Evolutionary conservation across 2,329 filamentous ascomycete species (phyloP).

Genomic region (Beauveria brongniartii): DNA sequence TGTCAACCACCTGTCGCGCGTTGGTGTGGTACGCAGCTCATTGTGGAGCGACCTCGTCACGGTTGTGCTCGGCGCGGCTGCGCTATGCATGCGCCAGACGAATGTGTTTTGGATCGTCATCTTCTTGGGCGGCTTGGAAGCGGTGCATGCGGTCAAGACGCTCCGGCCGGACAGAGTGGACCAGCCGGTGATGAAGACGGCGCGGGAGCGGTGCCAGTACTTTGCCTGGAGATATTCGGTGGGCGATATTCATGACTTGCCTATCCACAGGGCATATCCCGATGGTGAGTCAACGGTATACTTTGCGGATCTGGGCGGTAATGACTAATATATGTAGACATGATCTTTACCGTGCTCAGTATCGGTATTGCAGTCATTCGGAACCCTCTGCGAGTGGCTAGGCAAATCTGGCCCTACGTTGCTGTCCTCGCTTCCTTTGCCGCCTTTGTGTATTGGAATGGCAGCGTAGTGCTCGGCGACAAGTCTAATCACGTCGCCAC

Average conservation of each 20-base stretch:
- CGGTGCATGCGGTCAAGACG: slow-evolving; percentile 41
- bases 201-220: slow-evolving; percentile 28
- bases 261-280: slow-evolving; percentile 37
- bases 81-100: slow-evolving; percentile 80
- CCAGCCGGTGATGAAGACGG: slow-evolving; percentile 23
- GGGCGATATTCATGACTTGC: slow-evolving; percentile 49
- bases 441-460: slow-evolving; percentile 77
- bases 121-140: slow-evolving; percentile 59
- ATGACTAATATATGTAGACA: slow-evolving; percentile 33
- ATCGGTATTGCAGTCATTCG: slow-evolving; percentile 49
- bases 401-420: slow-evolving; percentile 50
- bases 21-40: slow-evolving; percentile 25
- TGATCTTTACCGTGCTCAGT: slow-evolving; percentile 52
- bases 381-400: slow-evolving; percentile 38
- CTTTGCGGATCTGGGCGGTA: not conserved
- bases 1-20: slow-evolving; percentile 42
- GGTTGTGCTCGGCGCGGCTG: slow-evolving; percentile 51
- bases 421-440: slow-evolving; percentile 59
- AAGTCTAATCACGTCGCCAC: slow-evolving; percentile 91
- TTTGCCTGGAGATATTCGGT: slow-evolving; percentile 36
- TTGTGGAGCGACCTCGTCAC: slow-evolving; percentile 34
- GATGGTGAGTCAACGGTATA: slow-evolving; percentile 34
- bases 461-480: slow-evolving; percentile 86
- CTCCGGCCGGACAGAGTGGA: slow-evolving; percentile 27
- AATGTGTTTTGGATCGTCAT: slow-evolving; percentile 94